Evolutionary conservation across 768 basidiomycete species (phyloP), one percentile per base, ranked within the genome.

Genomic region (Boletus rubescentipes): DNA sequence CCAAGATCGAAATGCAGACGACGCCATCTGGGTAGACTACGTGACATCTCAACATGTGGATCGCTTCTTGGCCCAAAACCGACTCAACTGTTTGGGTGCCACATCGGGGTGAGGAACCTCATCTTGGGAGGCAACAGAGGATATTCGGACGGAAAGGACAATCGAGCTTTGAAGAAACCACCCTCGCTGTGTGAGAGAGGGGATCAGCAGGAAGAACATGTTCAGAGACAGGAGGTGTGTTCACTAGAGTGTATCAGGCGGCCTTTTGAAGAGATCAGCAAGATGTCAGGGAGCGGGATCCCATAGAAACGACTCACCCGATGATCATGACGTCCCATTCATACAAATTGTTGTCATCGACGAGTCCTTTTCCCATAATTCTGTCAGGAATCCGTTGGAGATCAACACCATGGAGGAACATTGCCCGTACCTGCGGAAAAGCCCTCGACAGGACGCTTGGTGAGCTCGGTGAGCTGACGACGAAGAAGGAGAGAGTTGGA

Each of bases 261-360:
- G 93, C 10, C 95, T 97, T 70, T 49, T 0, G 53, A 56, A 48
- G 46, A 31, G 53, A 58, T 61, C 56, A 67, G 60, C 65, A 47
- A 46, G 32, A 34, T 26, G 40, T 46, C n/a, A 52, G 16, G 49
- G 46, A 26, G 42, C 46, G 47, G 45, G 51, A 71, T 44, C 39
- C 44, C 47, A 51, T 30, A 50, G 26, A 44, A 43, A 56, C 21
- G 43, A 73, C 84, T 54, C 59, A 95, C 93, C 93, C 93, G 67
- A 96, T 96, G 61, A 97, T 87, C 67, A 97, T 78, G 66, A 98
- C 81, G 61, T 97, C 94, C 97, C 97, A 99, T 75, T 98, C 95
- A 54, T 89, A 92, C 12, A 98, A 75, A 74, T 98, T 95, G 72
- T 85, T 81, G 54, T 98, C 96, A 69, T 98, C 93, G 42, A 94